Evolutionary conservation across 2,329 filamentous ascomycete species (phyloP).

Genomic region (Salinomyces thailandicus): DNA sequence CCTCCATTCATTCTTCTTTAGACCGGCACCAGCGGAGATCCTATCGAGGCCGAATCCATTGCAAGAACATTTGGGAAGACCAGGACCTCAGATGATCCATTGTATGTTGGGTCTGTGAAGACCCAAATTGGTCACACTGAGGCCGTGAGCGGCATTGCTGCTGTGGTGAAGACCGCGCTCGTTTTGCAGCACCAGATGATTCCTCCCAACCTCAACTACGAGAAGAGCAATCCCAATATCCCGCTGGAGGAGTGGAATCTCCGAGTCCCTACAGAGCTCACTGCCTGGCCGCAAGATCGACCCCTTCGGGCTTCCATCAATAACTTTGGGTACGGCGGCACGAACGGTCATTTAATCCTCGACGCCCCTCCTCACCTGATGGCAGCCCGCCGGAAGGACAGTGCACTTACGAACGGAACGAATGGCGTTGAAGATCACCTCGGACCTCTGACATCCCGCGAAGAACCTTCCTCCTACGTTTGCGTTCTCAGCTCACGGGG

Average conservation of each 20-base stretch:
- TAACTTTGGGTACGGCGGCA: neutral
- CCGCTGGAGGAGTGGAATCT: neutral
- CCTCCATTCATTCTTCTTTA: too few relatives aligned
- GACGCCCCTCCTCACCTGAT: too few relatives aligned
- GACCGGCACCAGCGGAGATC: slow-evolving; percentile 13
- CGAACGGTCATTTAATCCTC: slow-evolving; percentile 1
- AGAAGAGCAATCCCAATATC: neutral
- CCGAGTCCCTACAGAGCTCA: neutral
- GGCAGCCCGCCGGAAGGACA: too few relatives aligned
- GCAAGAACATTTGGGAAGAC: slow-evolving; percentile 1
- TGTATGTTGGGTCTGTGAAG: slow-evolving; percentile 12
- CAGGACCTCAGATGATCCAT: neutral
- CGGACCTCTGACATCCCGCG: too few relatives aligned
- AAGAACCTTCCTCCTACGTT: too few relatives aligned
- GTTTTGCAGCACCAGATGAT: neutral
- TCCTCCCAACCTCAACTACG: neutral
- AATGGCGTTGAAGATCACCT: too few relatives aligned
- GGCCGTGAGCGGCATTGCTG: slow-evolving; percentile 3
- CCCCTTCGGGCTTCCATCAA: neutral
- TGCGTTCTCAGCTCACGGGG: too few relatives aligned
- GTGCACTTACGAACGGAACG: too few relatives aligned
- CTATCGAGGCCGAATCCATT: slow-evolving; percentile 10
- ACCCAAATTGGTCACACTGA: slow-evolving; percentile 10
- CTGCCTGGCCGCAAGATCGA: neutral
- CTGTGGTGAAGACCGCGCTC: neutral